Conservation (phyloP, 106 monocot species). For the Phalaenopsis equestris region DNA sequence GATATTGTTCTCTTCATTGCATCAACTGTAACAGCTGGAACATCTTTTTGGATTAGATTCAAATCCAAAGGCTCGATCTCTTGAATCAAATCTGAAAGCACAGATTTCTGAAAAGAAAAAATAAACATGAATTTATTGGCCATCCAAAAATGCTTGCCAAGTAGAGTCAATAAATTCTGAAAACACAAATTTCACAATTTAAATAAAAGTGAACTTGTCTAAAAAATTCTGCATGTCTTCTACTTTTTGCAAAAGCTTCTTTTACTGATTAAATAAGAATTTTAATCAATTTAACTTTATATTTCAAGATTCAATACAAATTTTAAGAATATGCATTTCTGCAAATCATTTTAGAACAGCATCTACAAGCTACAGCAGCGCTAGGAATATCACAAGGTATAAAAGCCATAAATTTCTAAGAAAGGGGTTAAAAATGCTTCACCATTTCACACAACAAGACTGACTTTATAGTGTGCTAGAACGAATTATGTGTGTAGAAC, state of each 20-base stretch:
- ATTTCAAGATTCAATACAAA: neutral
- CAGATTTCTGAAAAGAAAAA: conserved; percentile 38
- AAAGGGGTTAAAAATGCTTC: neutral
- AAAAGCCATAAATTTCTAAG: neutral
- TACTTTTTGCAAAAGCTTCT: neutral
- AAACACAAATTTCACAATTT: neutral
- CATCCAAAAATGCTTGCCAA: neutral
- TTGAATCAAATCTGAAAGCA: conserved; percentile 82
- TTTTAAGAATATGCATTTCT: neutral
- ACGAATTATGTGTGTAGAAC: neutral
- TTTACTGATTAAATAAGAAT: conserved; percentile 1
- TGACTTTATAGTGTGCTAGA: neutral
- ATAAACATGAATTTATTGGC: neutral
- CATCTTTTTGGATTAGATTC: conserved; percentile 81
- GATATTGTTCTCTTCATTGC: conserved; percentile 97
- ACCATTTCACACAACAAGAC: neutral
- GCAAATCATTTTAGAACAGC: neutral
- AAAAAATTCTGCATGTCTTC: neutral
- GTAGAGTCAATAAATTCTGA: conserved; percentile 1
- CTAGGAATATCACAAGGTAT: neutral
- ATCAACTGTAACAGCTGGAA: conserved; percentile 75
- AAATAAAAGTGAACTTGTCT: neutral
- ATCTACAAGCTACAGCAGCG: neutral
- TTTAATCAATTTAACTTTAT: neutral
- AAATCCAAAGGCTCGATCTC: conserved; percentile 95